phyloP scores from a whole-genome alignment of 495 filamentous ascomycete species.

The Penicillium tannophilum region DNA sequence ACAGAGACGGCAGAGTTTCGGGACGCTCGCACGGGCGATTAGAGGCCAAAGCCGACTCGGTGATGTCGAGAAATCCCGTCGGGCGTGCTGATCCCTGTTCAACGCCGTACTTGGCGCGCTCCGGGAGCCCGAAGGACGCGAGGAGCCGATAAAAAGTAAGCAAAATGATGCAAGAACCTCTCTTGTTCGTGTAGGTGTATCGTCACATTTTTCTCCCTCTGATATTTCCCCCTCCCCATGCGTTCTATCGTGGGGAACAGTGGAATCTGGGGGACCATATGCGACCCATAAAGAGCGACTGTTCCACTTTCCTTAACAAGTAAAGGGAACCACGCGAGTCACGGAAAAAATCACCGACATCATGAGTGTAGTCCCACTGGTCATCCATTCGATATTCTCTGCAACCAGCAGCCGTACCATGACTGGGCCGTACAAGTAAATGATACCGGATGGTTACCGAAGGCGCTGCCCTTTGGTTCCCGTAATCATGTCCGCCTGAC shows the following conservation, averaged over 20 bases:
- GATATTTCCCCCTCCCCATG: neutral
- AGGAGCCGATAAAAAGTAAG: neutral
- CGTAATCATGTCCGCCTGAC: neutral
- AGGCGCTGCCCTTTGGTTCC: neutral
- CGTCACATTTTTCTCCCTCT: too few species aligned
- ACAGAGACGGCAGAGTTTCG: neutral
- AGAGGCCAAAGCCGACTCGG: constrained; percentile 16
- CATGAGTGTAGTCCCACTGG: constrained; percentile 9
- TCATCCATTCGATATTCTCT: constrained; percentile 10
- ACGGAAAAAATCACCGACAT: constrained; percentile 9
- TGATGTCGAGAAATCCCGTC: constrained; percentile 10
- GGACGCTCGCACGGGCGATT: neutral
- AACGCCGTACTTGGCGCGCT: constrained; percentile 10
- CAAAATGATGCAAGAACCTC: neutral
- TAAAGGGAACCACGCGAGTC: constrained; percentile 14
- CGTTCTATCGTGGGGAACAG: neutral
- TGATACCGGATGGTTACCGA: constrained; percentile 16
- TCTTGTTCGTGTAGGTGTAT: neutral
- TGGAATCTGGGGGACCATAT: neutral
- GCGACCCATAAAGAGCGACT: neutral
- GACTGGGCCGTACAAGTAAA: constrained; percentile 2
- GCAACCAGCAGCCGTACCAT: constrained; percentile 12
- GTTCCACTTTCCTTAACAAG: constrained; percentile 1
- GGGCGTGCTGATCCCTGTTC: constrained; percentile 16
- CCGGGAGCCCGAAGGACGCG: neutral